A percentile compares a stretch with the other conserved stretches of the same genome.
Conservation (phyloP, 768 basidiomycete species). For the Agrocybe pediades region DNA sequence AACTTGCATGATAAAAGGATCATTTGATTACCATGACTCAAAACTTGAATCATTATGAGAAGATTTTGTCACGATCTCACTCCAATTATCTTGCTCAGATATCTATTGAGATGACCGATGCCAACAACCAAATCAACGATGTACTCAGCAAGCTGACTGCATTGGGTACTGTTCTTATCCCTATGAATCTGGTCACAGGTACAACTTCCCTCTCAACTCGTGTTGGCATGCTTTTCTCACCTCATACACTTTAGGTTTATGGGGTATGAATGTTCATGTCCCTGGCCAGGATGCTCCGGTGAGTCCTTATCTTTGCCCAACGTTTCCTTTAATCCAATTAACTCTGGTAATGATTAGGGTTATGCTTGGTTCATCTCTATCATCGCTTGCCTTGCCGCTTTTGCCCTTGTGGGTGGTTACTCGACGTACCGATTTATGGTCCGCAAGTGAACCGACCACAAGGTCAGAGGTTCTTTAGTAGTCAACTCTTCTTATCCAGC, state of each 20-base stretch:
- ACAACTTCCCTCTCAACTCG: conserved; percentile 14
- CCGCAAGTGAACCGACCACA: conserved; percentile 20
- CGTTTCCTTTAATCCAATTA: neutral
- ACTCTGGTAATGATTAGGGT: conserved; percentile 29
- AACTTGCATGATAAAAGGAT: conserved; percentile 44
- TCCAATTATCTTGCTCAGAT: conserved; percentile 99
- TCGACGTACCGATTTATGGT: conserved; percentile 80
- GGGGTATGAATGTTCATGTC: conserved; percentile 99
- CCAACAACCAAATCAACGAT: conserved; percentile 99
- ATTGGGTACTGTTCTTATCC: conserved; percentile 95
- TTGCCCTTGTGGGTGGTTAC: conserved; percentile 82
- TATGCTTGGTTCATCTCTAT: conserved; percentile 90
- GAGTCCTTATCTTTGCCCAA: conserved; percentile 1
- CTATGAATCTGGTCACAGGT: conserved; percentile 97
- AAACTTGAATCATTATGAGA: conserved; percentile 99
- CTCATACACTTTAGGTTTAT: conserved; percentile 55
- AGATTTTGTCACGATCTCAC: conserved; percentile 97
- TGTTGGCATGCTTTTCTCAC: neutral
- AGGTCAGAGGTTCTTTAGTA: too few species aligned
- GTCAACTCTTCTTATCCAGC: too few species aligned
- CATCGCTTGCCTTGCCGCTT: conserved; percentile 74
- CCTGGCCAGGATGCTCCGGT: conserved; percentile 72
- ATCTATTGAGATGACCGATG: conserved; percentile 99
- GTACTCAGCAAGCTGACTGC: conserved; percentile 97
- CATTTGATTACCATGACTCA: conserved; percentile 99